Evolutionary conservation across 2,329 filamentous ascomycete genomes (phyloP).

Genomic region (Amauroascus niger): DNA sequence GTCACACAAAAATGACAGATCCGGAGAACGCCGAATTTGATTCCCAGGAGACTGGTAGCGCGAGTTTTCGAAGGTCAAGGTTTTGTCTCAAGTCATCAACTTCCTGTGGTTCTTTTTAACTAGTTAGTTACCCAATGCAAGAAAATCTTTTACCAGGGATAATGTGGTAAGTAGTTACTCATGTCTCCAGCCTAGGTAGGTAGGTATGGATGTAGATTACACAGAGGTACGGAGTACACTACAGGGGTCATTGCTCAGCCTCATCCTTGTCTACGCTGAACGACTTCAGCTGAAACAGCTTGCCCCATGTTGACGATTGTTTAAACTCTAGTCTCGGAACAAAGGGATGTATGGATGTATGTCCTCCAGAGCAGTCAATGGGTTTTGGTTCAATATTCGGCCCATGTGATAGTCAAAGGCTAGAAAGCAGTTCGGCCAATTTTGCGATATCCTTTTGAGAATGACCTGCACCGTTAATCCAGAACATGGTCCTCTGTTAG

Average conservation of each 20-base stretch:
- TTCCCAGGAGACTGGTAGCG: neutral
- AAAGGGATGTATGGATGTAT: neutral
- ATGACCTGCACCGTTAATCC: neutral
- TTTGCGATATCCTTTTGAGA: neutral
- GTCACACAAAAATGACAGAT: neutral
- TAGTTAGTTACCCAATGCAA: no score
- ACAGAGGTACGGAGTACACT: no score
- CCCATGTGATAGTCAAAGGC: neutral
- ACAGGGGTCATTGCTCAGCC: neutral
- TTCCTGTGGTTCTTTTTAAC: neutral
- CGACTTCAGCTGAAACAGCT: neutral
- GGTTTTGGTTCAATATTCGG: neutral
- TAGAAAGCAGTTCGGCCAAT: neutral
- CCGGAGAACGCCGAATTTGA: conserved; percentile 1
- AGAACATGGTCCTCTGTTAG: no score
- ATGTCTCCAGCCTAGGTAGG: neutral
- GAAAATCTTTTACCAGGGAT: neutral
- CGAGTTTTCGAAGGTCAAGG: neutral
- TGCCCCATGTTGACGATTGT: neutral
- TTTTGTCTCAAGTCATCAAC: neutral
- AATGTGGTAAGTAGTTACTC: neutral
- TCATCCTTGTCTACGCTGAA: neutral
- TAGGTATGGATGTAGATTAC: no score
- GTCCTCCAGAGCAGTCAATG: neutral
- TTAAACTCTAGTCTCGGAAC: neutral